Evolutionary conservation across 805 yeast genomes (phyloP).

Genomic region (Myxozyma udenii): DNA sequence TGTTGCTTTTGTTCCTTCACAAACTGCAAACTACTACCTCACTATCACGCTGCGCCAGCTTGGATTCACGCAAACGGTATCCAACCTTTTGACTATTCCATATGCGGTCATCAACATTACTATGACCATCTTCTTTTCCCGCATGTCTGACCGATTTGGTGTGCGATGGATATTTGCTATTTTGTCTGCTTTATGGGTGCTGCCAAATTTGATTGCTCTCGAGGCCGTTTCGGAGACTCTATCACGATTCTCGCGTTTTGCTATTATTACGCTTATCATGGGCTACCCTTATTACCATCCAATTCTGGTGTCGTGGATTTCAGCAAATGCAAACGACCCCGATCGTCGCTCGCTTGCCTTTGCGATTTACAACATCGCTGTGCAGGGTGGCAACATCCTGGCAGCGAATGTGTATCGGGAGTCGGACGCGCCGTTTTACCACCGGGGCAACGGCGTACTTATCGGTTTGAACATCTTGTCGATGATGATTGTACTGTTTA

Average conservation of each 20-base stretch:
- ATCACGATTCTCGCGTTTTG: slow-evolving; percentile 25
- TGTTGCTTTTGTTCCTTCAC: slow-evolving; percentile 25
- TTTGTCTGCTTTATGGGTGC: slow-evolving; percentile 26
- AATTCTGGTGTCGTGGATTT: slow-evolving; percentile 56
- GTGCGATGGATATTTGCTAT: slow-evolving; percentile 25
- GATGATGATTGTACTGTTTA: slow-evolving; percentile 31
- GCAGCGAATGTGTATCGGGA: slow-evolving; percentile 55
- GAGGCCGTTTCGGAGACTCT: slow-evolving; percentile 17
- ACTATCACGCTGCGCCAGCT: slow-evolving; percentile 49
- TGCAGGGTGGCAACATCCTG: slow-evolving; percentile 56
- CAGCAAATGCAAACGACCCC: slow-evolving; percentile 60
- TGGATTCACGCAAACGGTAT: slow-evolving; percentile 51
- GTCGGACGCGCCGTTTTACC: slow-evolving; percentile 59
- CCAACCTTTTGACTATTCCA: slow-evolving; percentile 55
- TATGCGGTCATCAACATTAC: slow-evolving; percentile 36
- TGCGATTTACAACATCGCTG: slow-evolving; percentile 61
- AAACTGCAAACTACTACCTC: slow-evolving; percentile 32
- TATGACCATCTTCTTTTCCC: slow-evolving; percentile 34
- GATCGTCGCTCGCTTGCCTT: slow-evolving; percentile 61
- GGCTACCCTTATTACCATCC: slow-evolving; percentile 53
- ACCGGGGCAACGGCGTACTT: slow-evolving; percentile 51
- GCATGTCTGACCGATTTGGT: slow-evolving; percentile 14
- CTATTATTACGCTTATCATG: slow-evolving; percentile 36
- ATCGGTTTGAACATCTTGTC: slow-evolving; percentile 22
- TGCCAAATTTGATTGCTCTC: slow-evolving; percentile 32